These are phyloP conservation scores for Delonix regia DNA, from an alignment of 306 rosid species.

Conservation along the genomic window DNA sequence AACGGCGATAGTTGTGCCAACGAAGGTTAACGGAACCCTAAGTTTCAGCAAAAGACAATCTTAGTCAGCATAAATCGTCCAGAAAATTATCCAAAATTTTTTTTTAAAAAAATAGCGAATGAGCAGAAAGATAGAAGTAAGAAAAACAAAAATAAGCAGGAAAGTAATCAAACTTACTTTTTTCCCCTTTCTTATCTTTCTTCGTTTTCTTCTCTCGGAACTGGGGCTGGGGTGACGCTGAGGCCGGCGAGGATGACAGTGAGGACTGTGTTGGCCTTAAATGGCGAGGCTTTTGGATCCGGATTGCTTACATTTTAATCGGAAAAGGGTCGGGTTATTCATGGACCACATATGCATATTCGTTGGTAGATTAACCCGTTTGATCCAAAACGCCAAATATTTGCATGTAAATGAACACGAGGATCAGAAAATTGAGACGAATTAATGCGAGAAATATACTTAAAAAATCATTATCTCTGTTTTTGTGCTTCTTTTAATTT, in stretches of 20 bases:
- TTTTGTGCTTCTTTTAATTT: no score
- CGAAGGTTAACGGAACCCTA: slow-evolving; percentile 17
- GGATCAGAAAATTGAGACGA: no score
- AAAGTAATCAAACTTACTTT: neutral
- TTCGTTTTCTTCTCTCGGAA: neutral
- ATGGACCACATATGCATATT: neutral
- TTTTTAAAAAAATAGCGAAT: neutral
- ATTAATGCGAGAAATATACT: no score
- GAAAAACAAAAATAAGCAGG: neutral
- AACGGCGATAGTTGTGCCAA: neutral
- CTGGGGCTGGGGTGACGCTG: slow-evolving; percentile 2
- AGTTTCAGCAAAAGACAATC: neutral
- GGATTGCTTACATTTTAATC: neutral
- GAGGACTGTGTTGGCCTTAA: neutral
- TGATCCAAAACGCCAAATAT: neutral
- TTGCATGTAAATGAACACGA: no score
- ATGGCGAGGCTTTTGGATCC: neutral
- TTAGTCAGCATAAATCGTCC: neutral
- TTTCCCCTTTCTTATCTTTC: neutral
- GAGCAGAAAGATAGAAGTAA: neutral
- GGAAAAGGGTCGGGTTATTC: neutral
- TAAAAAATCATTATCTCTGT: no score
- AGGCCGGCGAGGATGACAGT: neutral
- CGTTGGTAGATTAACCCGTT: neutral
- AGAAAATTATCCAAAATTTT: neutral